Percentiles rank a stretch among this genome's conserved stretches.
phyloP scores from a whole-genome alignment of 177 flowering plant species.

The Vitis hybrid region DNA sequence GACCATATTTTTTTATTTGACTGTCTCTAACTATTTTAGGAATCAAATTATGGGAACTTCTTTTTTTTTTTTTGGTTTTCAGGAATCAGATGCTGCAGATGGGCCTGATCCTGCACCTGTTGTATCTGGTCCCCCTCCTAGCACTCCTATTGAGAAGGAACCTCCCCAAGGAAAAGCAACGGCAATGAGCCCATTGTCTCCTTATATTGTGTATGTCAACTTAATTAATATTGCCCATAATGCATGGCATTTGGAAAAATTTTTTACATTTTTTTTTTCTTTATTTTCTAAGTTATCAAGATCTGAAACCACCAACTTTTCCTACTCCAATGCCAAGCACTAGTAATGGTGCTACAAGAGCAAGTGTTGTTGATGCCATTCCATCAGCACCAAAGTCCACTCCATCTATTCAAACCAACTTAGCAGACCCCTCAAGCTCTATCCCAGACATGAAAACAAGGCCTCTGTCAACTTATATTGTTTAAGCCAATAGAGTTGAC shows the following conservation, averaged over 20 bases:
- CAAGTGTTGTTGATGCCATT: constrained; percentile 1
- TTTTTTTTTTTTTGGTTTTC: constrained; percentile 17
- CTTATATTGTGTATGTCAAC: constrained; percentile 60
- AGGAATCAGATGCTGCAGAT: constrained; percentile 35
- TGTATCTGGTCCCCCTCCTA: constrained; percentile 28
- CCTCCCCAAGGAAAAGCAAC: constrained; percentile 27
- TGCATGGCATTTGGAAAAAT: background rate
- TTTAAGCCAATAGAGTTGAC: constrained; percentile 24
- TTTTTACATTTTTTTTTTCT: background rate
- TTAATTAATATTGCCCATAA: background rate
- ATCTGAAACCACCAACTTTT: constrained; percentile 52
- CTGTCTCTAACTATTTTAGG: too few species aligned
- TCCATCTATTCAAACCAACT: constrained; percentile 9
- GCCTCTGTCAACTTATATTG: constrained; percentile 43
- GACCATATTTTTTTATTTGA: too few species aligned
- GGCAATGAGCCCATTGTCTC: constrained; percentile 55
- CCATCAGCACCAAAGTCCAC: constrained; percentile 9
- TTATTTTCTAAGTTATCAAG: background rate
- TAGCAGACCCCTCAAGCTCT: background rate
- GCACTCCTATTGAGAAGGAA: constrained; percentile 30
- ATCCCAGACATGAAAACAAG: constrained; percentile 5
- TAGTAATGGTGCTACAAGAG: constrained; percentile 9
- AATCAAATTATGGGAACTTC: background rate
- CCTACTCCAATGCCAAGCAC: constrained; percentile 46
- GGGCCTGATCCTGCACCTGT: constrained; percentile 24